Evolutionary conservation across 192 early-diverging fungal species (phyloP), one percentile per base, ranked within the genome.

Genomic region (Coemansia biformis): DNA sequence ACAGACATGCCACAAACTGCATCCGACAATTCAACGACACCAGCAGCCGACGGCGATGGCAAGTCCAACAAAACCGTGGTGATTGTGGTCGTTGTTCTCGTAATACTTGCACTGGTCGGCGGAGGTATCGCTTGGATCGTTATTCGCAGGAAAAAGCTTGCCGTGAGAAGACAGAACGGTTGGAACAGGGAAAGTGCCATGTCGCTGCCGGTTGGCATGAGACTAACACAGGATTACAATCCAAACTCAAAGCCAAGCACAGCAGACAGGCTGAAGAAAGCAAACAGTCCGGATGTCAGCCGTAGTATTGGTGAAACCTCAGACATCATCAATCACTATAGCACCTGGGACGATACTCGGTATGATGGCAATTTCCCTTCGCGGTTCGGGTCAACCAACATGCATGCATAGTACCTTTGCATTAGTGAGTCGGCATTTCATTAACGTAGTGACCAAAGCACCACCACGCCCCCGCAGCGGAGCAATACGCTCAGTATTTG

Each of bases 251-350:
- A n/a, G n/a, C n/a, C n/a, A n/a, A n/a, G n/a, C n/a, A n/a, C n/a
- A n/a, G n/a, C n/a, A n/a, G n/a, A n/a, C n/a, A n/a, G n/a, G n/a
- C n/a, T n/a, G 24, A 6, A 26, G 6, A 26, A 26, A 6, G 24
- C 6, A 6, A 6, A 26, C 3, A 26, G 24, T 6, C 2, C 6
- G 24, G 24, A 26, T 6, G 24, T 26, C 24, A 26, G n/a, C n/a
- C n/a, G n/a, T n/a, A n/a, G n/a, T n/a, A n/a, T n/a, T n/a, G n/a
- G n/a, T n/a, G n/a, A n/a, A 10, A 48, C 46, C 19, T 12, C 18
- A 14, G 46, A 48, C 22, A 48, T 48, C 18, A 23, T 48, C 24
- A 48, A 31, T 22, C 46, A 48, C 15, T 48, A 48, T 10, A 41
- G 39, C 21, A 16, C n/a, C 8, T 24, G 39, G 14, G 7, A 6